Base-by-base conservation (phyloP, 176 grass and related monocot species). In the Raddia distichophylla region DNA sequence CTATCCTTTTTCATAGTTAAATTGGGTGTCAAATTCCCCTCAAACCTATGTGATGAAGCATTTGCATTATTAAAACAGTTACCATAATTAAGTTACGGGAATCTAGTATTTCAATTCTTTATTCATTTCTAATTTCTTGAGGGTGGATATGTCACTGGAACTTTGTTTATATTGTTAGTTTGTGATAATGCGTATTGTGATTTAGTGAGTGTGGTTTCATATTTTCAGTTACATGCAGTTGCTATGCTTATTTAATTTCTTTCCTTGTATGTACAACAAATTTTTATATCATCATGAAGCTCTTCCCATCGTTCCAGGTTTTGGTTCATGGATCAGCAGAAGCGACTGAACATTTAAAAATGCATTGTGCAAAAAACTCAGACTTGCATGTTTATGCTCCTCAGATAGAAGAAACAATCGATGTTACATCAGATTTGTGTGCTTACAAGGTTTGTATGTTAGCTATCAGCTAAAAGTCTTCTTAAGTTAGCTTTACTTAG, bases 341-440 rank as follows among this genome's bases (percentile, higher is more conserved):
- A 87, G 95, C 95, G 66, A 95, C 92, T 72, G 95, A 95, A 64
- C 95, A 98, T 93, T 91, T 98, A 73, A 98, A 93, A 85, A 91
- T 95, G 87, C 95, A 93, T 66, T 94, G 88, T 86, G 76, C 80
- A 80, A 98, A 98, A 60, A 87, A 86, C 83, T 85, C 90, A 10
- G 93, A 94, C 84, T 67, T 86, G 53, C 92, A 98, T 86, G 95
- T 98, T 65, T 95, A 93, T 84, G 95, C 95, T 71, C 95, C 95
- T 73, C 95, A 93, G 62, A 89, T 98, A 68, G 95, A 98, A 71
- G 95, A 98, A 92, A 90, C 88, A 35, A 98, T 98, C 77, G 95
- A 98, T 91, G 92, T 95, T 50, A 98, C 95, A 76, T 98, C 95
- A 60, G 95, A 98, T 90, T 89, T 98, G 51, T 98, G 95, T 89